Evolutionary conservation across 805 yeast genomes (phyloP), one percentile per base, ranked within the genome.

Genomic region (Cyberlindnera saturnus): DNA sequence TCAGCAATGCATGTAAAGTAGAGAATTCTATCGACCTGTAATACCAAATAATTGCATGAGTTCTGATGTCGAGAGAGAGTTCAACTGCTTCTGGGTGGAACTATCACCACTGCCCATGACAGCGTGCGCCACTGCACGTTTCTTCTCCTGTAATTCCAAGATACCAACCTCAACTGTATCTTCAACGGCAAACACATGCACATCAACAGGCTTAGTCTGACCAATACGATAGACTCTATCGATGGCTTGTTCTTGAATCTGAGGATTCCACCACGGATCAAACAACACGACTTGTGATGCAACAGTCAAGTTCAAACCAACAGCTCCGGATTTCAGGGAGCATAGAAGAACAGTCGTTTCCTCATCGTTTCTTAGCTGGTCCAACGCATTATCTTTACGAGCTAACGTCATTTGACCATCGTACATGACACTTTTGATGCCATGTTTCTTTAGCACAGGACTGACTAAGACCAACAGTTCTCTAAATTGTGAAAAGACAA

Each of bases 181-280:
- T 48, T 79, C 78, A 56, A 88, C 77, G 28, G 88, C 84, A 55
- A 89, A 88, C 45, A 96, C 66, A 6, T 76, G 69, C 31, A 90
- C 87, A 46, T 75, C 77, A 9, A 90, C 97, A 20, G 74, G 73
- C 17, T 70, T 74, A 5, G 70, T 68, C 59, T 90, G 97, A 0
- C 97, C 97, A 57, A 90, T 85, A 49, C 97, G 73, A 59, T 90
- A 96, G n/a, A 90, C 75, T 53, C 97, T 65, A 63, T 88, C 96
- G 42, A 88, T 82, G 0, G 96, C 96, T 59, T 88, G 96, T 38
- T 85, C 86, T 56, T 88, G 96, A 43, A 82, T 77, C 36, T 95
- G 88, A 33, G 86, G 93, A 34, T 90, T 85, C 97, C 97, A 89
- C 91, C 96, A 89, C 0, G 96, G 96, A 54, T 90, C 96, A 86